These are phyloP conservation scores for Hura crepitans DNA, from an alignment of 441 rosid genomes.

Conservation along the genomic window DNA sequence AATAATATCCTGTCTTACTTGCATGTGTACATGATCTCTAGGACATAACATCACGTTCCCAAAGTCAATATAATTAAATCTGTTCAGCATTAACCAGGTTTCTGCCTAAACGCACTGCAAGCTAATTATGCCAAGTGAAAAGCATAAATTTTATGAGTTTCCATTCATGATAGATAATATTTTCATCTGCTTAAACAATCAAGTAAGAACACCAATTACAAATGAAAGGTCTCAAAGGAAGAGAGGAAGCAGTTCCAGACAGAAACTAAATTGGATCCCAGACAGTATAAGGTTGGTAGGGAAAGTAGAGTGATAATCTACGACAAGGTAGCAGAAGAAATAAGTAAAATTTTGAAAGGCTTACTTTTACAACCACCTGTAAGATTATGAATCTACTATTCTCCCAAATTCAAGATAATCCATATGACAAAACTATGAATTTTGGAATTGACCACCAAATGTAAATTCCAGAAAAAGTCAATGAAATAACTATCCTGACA, in stretches of 20 bases:
- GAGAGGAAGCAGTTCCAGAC: neutral
- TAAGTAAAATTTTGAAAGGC: neutral
- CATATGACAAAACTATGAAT: conserved; percentile 6
- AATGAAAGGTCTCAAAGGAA: neutral
- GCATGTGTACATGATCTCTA: neutral
- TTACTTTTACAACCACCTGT: neutral
- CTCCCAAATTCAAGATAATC: neutral
- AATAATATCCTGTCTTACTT: neutral
- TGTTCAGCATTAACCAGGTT: conserved; percentile 4
- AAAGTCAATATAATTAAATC: neutral
- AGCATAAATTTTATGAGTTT: neutral
- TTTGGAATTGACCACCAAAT: neutral
- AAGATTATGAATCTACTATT: neutral
- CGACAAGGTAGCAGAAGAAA: neutral
- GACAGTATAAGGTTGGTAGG: neutral
- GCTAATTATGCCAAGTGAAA: neutral
- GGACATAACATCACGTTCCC: neutral
- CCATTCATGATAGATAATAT: neutral
- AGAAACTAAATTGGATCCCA: neutral
- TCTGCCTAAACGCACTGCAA: conserved; percentile 5
- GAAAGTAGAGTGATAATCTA: neutral
- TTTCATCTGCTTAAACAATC: neutral
- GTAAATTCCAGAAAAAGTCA: neutral
- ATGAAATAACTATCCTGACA: neutral
- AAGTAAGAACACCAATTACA: neutral